Base-by-base conservation (phyloP, 805 yeast species). In the Torulaspora delbrueckii region DNA sequence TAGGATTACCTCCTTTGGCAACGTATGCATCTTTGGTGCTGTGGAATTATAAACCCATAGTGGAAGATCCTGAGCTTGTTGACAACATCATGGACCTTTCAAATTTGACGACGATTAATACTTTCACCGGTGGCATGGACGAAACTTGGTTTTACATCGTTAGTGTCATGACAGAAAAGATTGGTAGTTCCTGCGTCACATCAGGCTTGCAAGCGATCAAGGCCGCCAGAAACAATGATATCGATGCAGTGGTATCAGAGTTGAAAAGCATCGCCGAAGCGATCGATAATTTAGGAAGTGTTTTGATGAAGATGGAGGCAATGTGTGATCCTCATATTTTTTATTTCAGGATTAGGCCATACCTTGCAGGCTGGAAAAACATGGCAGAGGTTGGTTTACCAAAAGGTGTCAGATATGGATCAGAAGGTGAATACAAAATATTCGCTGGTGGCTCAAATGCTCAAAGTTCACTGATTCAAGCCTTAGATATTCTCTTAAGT, bases 301-400 rank as follows among this genome's bases (percentile, higher is more conserved):
- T 86, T 1, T 68, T 91, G 54, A 78, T 82, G 78, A 75, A 77
- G 55, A 85, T 90, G 93, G 89, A 86, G 59, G 96, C 90, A 54
- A 84, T 84, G 84, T 87, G 96, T 65, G 96, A 89, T 60, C 97
- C 98, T 2, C 95, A 88, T 61, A 82, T 85, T 3, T 90, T 91
- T 63, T 90, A 86, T 66, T 86, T 77, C 70, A 77, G 91, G 49
- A 76, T 90, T 37, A 75, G 98, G 59, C 97, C 97, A 0, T 90
- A 77, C 57, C 70, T 91, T 52, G 96, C 96, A 0, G 98, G 97
- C 2, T 91, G 96, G 95, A 82, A 81, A 60, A 86, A 86, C 59
- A 90, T 91, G 96, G 79, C 77, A 22, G 87, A 79, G 45, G 89
- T 83, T 1, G 97, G 97, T 0, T 72, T 90, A 47, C 81, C 81